Base-by-base conservation (phyloP, 192 early-diverging fungal genomes). In the Gamsiella multidivaricata region DNA sequence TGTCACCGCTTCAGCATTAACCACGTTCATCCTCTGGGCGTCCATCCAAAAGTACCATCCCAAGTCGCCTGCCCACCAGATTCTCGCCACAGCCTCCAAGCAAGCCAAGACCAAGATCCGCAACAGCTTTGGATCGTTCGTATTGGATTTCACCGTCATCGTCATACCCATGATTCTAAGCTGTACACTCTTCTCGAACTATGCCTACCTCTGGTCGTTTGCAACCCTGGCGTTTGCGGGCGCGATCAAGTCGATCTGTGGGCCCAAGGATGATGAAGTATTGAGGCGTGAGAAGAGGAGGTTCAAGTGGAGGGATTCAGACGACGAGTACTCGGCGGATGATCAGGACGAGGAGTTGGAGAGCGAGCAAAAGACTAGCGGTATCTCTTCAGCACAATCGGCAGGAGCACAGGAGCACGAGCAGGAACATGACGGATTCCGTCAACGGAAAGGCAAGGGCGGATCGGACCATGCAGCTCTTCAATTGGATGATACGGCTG, bases 1-100 rank as follows among this genome's bases (percentile, higher is more conserved):
- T 9, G 62, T 86, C 25, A 69, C 74, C 12, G 70, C 80, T 9
- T 79, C 82, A 17, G 67, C 81, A 45, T 65, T 86, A 17, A 84
- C 83, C 53, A 82, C 80, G 67, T 68, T 73, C 52, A 68, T 78
- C 50, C 59, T 76, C 32, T 76, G 65, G 71, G 56, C 68, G 25
- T 55, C 26, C 65, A 76, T 76, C 25, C 73, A 76, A 68, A 76
- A 76, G 53, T 76, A 76, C 65, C 73, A 76, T 20, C 73, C 73
- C 14, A 31, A 66, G 26, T 76, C 73, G 5, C 73, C 73, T 14
- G 73, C 65, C 23, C 57, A 54, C 23, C 50, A 37, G 32, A 49
- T 28, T 15, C 65, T 76, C 28, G 43, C 25, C 11, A 41, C 34
- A 2, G 17, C 55, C 0, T 76, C 73, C 47, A 69, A 56, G 34